Base-by-base conservation (phyloP, 805 yeast genomes). In the Lipomyces yamanashiensis region DNA sequence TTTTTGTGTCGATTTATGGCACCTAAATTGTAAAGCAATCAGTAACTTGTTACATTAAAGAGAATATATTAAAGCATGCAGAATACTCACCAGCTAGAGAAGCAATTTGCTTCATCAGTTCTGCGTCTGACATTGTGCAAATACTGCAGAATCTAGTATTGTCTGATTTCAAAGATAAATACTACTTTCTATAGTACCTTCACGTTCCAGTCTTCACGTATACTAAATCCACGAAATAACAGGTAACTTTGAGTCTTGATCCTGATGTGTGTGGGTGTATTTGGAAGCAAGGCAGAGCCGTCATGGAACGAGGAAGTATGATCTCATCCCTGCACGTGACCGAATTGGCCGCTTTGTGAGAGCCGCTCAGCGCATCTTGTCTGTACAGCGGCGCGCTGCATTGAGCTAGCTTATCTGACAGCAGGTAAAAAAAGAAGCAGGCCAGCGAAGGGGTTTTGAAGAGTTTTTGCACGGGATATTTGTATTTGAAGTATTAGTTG, bases 1-100 rank as follows among this genome's bases (percentile, higher is more conserved):
- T 67, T 62, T 39, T 68, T 68, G 39, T 68, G 69, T 12, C 65
- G 58, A 43, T 68, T 68, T 7, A 68, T 67, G 8, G 71, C 71
- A 10, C 71, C 71, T 68, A 28, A 23, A 44, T 40, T 7, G 40
- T 17, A 37, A 33, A 33, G 15, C 19, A 8, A n/a, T 21, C 8
- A 15, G 19, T 9, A 13, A 55, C 15, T 6, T 17, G 17, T 13
- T 17, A 36, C 33, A n/a, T 8, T 1, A 44, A 19, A 23, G 3
- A 13, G 6, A 3, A 9, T 28, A 10, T 17, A 37, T 15, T 10
- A n/a, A 41, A 28, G 28, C 47, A n/a, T 41, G 5, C 28, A 28
- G 7, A 41, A 21, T 17, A 52, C 67, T 39, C 37, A 67, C 71
- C 71, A 19, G 71, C 70, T 28, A 68, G 28, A 7, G 43, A 39